Conservation (phyloP, 495 filamentous ascomycete species). For the Neurospora cerealis region DNA sequence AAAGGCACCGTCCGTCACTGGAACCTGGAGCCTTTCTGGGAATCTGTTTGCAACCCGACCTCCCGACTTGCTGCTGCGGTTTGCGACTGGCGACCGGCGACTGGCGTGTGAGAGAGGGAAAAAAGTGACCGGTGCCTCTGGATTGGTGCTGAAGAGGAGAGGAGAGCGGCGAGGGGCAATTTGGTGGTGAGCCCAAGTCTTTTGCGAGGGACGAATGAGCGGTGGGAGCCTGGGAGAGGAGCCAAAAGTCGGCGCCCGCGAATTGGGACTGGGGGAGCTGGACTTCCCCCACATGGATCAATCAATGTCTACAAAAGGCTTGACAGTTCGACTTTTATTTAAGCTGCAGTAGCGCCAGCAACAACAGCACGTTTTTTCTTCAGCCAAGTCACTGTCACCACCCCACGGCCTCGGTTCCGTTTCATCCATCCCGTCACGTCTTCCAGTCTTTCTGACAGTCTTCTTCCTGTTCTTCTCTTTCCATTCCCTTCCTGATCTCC, state of each 20-base stretch:
- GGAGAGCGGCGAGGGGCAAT: neutral
- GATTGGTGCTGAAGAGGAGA: neutral
- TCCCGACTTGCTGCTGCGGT: neutral
- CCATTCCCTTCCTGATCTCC: neutral
- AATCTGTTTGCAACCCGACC: neutral
- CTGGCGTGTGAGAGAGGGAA: neutral
- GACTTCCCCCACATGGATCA: neutral
- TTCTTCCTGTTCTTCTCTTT: neutral
- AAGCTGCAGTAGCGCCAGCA: neutral
- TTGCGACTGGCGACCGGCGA: neutral
- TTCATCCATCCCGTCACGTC: neutral
- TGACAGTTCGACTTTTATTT: neutral
- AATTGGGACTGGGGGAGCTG: neutral
- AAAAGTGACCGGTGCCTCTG: neutral
- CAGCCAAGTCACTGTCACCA: neutral
- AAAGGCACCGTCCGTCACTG: neutral
- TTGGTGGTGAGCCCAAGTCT: neutral
- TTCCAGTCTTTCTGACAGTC: neutral
- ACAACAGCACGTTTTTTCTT: neutral
- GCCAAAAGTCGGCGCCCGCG: neutral
- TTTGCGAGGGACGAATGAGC: neutral
- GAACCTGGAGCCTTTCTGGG: neutral
- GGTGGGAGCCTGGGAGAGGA: neutral
- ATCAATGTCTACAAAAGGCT: neutral
- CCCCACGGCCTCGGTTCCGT: neutral